These are phyloP conservation scores for Arxiozyma heterogenica DNA, from an alignment of 1,139 yeast species.

Conservation along the genomic window DNA sequence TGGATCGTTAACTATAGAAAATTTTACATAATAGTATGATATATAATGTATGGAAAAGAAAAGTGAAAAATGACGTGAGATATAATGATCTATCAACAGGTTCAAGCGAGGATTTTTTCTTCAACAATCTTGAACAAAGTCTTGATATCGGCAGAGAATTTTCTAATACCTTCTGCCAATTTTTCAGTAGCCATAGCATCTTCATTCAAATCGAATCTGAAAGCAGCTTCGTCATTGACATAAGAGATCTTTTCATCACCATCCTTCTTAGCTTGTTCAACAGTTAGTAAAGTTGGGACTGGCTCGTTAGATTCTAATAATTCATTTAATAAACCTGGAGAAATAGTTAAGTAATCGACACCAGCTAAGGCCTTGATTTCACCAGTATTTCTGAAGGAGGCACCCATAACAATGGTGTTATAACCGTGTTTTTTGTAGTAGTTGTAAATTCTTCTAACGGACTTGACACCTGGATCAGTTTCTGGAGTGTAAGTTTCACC, in stretches of 20 bases:
- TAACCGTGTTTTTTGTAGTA: constrained; percentile 96
- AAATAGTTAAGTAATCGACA: constrained; percentile 90
- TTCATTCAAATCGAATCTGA: constrained; percentile 88
- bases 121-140: constrained; percentile 75
- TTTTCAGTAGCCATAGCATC: constrained; percentile 99
- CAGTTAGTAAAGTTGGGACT: constrained; percentile 74
- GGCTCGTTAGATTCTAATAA: constrained; percentile 66
- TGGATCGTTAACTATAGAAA: background rate
- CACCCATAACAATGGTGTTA: constrained; percentile 99
- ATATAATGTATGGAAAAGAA: background rate
- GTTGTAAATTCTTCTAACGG: constrained; percentile 84
- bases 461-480: constrained; percentile 90
- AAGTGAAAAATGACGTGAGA: background rate
- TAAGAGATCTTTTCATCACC: constrained; percentile 61
- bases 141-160: constrained; percentile 88
- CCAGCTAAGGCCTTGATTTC: constrained; percentile 98
- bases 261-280: constrained; percentile 45
- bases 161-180: constrained; percentile 95
- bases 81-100: background rate
- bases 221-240: constrained; percentile 76
- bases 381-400: constrained; percentile 96
- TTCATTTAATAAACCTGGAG: constrained; percentile 89
- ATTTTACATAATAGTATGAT: background rate
- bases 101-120: constrained; percentile 47
- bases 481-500: constrained; percentile 77